phyloP scores from a whole-genome alignment of 176 grass and related monocot genomes.

The Juncus effusus region DNA sequence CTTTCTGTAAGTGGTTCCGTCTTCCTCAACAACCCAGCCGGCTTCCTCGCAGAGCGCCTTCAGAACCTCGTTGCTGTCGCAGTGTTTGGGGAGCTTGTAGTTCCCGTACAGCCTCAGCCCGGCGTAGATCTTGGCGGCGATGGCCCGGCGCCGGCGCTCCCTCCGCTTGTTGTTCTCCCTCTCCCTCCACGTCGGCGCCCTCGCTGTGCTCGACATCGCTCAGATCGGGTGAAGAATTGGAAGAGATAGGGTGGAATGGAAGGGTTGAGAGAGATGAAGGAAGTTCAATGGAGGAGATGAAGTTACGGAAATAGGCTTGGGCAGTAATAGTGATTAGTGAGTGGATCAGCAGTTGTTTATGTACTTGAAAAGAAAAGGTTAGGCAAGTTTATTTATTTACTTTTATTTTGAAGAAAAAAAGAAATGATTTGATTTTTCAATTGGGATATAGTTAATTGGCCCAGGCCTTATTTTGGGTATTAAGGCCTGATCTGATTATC shows the following conservation, averaged over 20 bases:
- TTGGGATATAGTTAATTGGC: too few species aligned
- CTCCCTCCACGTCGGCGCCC: slow-evolving; percentile 20
- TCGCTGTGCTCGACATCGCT: not conserved
- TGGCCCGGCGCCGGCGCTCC: slow-evolving; percentile 1
- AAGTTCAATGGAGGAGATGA: not conserved
- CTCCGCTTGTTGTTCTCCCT: slow-evolving; percentile 28
- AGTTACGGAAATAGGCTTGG: not conserved
- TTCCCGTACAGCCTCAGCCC: slow-evolving; percentile 21
- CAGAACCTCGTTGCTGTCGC: slow-evolving; percentile 27
- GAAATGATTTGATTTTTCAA: too few species aligned
- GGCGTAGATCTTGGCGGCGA: slow-evolving; percentile 11
- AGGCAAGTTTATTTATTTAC: not conserved
- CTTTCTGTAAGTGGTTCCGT: slow-evolving; percentile 24
- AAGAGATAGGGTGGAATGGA: not conserved
- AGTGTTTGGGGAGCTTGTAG: slow-evolving; percentile 22
- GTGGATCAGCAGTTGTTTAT: not conserved
- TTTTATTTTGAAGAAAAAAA: too few species aligned
- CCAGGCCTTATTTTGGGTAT: too few species aligned
- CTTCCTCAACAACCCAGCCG: slow-evolving; percentile 22
- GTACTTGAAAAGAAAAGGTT: not conserved
- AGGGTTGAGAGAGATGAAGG: not conserved
- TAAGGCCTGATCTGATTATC: too few species aligned
- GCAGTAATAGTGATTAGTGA: too few species aligned
- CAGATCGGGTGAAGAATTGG: not conserved
- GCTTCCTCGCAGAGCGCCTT: slow-evolving; percentile 28